Conservation (phyloP, 2,329 filamentous ascomycete species). For the Aspergillus niger region DNA sequence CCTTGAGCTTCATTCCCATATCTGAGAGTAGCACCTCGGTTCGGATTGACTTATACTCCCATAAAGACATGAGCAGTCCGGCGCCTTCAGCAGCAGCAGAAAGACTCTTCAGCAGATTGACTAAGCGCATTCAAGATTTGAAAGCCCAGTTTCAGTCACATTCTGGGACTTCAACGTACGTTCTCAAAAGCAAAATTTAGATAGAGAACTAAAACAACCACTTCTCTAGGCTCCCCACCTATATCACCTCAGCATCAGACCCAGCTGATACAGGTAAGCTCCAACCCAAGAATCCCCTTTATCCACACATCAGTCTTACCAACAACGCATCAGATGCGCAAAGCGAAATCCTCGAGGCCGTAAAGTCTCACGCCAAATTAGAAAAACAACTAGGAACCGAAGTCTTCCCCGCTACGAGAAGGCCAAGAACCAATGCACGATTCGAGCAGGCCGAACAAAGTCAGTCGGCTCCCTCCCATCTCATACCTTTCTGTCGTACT, state of each 20-base stretch:
- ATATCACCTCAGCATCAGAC: not conserved
- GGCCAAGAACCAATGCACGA: slow-evolving; percentile 26
- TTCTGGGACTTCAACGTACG: slow-evolving; percentile 7
- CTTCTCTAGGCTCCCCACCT: not conserved
- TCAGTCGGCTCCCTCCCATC: slow-evolving; percentile 14
- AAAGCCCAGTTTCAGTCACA: slow-evolving; percentile 21
- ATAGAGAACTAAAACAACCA: not conserved
- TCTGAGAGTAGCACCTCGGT: slow-evolving; percentile 29
- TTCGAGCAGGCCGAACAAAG: slow-evolving; percentile 34
- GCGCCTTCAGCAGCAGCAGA: not conserved
- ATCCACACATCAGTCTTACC: too few relatives aligned
- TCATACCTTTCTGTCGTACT: not conserved
- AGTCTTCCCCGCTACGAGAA: slow-evolving; percentile 29
- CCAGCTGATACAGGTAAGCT: slow-evolving; percentile 4
- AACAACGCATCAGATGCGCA: not conserved
- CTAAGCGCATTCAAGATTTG: slow-evolving; percentile 7
- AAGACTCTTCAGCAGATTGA: slow-evolving; percentile 1
- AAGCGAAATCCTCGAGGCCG: slow-evolving; percentile 18
- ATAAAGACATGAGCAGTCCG: not conserved
- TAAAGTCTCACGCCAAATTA: slow-evolving; percentile 27
- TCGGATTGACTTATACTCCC: slow-evolving; percentile 35
- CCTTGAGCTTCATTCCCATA: slow-evolving; percentile 30
- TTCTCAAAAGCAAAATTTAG: not conserved
- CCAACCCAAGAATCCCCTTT: not conserved
- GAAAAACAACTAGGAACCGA: slow-evolving; percentile 24